phyloP scores from a whole-genome alignment of 805 yeast genomes.

The Barnettozyma populi region DNA sequence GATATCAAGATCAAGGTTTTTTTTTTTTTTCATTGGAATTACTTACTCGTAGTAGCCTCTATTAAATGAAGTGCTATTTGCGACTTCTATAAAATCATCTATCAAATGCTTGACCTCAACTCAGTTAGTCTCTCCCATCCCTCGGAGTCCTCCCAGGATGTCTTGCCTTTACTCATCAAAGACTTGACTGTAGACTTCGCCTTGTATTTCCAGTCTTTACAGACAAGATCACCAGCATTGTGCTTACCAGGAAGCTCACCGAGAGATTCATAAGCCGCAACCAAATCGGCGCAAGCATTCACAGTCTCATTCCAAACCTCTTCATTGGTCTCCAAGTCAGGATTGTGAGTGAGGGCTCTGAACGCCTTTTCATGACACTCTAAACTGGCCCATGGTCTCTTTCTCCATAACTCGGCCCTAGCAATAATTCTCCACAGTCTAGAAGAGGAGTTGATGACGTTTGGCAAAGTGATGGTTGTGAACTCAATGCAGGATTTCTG shows the following conservation, averaged over 20 bases:
- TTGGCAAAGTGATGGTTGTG: conserved; percentile 62
- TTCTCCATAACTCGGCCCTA: conserved; percentile 80
- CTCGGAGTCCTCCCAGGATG: conserved; percentile 71
- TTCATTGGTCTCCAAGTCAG: conserved; percentile 60
- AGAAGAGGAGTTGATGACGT: conserved; percentile 52
- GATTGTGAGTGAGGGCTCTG: conserved; percentile 60
- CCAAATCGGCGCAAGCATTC: conserved; percentile 69
- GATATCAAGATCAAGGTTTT: no score
- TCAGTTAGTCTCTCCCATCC: conserved; percentile 67
- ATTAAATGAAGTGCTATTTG: no score
- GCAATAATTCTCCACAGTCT: conserved; percentile 83
- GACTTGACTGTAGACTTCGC: conserved; percentile 68
- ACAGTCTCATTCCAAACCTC: conserved; percentile 72
- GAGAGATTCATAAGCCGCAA: conserved; percentile 78
- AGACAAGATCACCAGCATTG: conserved; percentile 78
- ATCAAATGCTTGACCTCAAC: conserved; percentile 19
- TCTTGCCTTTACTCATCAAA: conserved; percentile 72
- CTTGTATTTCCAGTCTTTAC: conserved; percentile 89
- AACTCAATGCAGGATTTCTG: conserved; percentile 68
- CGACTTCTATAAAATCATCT: neutral
- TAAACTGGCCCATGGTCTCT: conserved; percentile 80
- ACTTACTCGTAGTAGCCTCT: neutral
- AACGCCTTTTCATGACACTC: conserved; percentile 84
- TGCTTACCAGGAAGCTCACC: conserved; percentile 82
- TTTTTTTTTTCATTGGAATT: no score